A percentile compares a stretch with the other conserved stretches of the same genome.
Evolutionary conservation across 1,284 basidiomycete genomes (phyloP).

Genomic region (Malassezia sp.): DNA sequence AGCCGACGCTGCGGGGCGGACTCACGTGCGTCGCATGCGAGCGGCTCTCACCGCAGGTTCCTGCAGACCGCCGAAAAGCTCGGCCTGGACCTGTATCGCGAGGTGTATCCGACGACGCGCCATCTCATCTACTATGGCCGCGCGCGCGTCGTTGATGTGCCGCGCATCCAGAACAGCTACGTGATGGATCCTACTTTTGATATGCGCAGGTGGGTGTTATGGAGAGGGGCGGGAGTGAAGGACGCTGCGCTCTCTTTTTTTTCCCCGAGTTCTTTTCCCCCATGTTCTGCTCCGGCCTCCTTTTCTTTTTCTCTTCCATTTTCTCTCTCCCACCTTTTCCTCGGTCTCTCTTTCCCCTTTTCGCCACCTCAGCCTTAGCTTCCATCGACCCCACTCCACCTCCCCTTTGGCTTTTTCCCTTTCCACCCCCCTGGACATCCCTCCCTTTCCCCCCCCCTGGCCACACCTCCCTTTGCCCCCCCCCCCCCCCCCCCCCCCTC

Average conservation of each 20-base stretch:
- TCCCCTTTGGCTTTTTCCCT: too few species aligned
- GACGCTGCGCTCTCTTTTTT: neutral
- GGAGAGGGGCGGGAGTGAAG: too few species aligned
- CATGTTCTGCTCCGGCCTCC: conserved; percentile 59
- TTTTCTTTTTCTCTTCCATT: too few species aligned
- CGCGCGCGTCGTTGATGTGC: conserved; percentile 75
- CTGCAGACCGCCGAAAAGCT: conserved; percentile 72
- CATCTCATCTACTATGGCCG: conserved; percentile 81
- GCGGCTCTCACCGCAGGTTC: conserved; percentile 60
- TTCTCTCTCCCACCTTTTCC: too few species aligned
- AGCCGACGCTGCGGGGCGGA: conserved; percentile 7
- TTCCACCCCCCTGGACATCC: too few species aligned
- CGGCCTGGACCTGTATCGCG: conserved; percentile 72
- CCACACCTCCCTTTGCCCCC: too few species aligned
- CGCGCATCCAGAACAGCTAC: conserved; percentile 76
- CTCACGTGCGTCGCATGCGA: too few species aligned
- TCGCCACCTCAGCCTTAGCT: too few species aligned
- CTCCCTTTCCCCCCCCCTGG: too few species aligned
- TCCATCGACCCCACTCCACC: too few species aligned
- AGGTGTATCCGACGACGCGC: conserved; percentile 73
- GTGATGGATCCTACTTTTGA: conserved; percentile 47
- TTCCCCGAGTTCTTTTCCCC: neutral
- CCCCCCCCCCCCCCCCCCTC: too few species aligned
- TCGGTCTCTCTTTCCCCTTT: too few species aligned
- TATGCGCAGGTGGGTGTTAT: conserved; percentile 2